These are phyloP conservation scores for Baeospora myosura DNA, from an alignment of 1,284 basidiomycete species.

Conservation along the genomic window DNA sequence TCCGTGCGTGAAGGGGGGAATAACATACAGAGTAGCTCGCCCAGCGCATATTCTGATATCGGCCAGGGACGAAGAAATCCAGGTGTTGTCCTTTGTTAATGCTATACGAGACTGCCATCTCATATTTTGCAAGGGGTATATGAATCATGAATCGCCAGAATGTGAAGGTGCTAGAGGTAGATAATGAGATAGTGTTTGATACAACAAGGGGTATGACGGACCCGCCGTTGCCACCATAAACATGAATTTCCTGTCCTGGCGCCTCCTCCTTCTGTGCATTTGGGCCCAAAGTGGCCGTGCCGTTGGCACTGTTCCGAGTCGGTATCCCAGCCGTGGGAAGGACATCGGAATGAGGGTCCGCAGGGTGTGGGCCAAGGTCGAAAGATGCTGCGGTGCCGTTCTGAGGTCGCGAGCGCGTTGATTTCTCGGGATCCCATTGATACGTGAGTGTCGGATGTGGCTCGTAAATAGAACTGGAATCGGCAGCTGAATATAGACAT, in stretches of 20 bases:
- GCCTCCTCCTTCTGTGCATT: constrained; percentile 36
- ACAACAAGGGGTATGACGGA: constrained; percentile 16
- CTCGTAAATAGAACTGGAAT: constrained; percentile 74
- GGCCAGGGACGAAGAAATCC: constrained; percentile 80
- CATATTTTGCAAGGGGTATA: constrained; percentile 65
- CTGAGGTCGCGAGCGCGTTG: constrained; percentile 10
- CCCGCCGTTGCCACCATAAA: constrained; percentile 67
- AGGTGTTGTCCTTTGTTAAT: constrained; percentile 75
- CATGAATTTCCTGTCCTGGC: constrained; percentile 71
- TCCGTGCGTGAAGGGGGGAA: neutral
- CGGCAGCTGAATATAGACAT: constrained; percentile 44
- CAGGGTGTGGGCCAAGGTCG: constrained; percentile 63
- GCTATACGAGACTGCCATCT: constrained; percentile 77
- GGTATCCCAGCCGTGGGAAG: constrained; percentile 20
- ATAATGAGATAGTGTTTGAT: constrained; percentile 3
- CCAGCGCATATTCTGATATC: constrained; percentile 85
- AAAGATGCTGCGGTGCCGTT: constrained; percentile 28
- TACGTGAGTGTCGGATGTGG: constrained; percentile 72
- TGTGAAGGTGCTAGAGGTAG: constrained; percentile 58
- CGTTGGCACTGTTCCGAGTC: constrained; percentile 14
- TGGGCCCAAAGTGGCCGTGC: constrained; percentile 20
- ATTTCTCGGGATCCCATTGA: constrained; percentile 61
- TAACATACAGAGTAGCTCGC: constrained; percentile 71
- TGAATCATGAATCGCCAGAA: constrained; percentile 95
- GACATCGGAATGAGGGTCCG: constrained; percentile 52